These are phyloP conservation scores for Haematococcus lacustris DNA, from an alignment of 139 green algal species.

Conservation along the genomic window DNA sequence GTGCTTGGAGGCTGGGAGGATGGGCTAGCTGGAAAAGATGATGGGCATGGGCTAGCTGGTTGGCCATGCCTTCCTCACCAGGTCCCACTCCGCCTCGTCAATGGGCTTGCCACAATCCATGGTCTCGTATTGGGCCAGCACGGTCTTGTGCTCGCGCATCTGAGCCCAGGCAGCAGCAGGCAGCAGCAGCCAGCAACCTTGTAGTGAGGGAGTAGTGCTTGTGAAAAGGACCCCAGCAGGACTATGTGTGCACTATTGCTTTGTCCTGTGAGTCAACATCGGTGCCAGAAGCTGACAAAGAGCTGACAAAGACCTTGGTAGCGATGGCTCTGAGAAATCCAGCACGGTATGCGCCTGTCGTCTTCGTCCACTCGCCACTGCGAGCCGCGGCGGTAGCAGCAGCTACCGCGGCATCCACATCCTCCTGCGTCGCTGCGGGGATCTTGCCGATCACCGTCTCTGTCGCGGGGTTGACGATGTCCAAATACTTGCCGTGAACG, in stretches of 20 bases:
- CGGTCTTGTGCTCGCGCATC: constrained; percentile 50
- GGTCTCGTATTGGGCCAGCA: constrained; percentile 64
- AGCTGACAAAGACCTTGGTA: too few species aligned
- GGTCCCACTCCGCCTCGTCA: constrained; percentile 80
- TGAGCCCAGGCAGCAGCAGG: too few species aligned
- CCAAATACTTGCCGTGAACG: constrained; percentile 19
- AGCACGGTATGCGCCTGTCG: constrained; percentile 41
- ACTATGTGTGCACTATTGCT: neutral
- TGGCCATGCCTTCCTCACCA: too few species aligned
- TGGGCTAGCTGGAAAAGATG: too few species aligned
- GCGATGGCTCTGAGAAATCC: constrained; percentile 47
- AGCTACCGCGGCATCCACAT: constrained; percentile 52
- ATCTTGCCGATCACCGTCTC: constrained; percentile 56
- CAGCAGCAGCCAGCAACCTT: neutral
- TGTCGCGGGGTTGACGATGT: constrained; percentile 47
- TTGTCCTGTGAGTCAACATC: neutral
- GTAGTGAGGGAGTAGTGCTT: neutral
- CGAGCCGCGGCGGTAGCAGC: constrained; percentile 38
- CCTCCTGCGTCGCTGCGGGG: constrained; percentile 38
- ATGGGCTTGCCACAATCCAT: constrained; percentile 82
- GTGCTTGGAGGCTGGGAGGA: too few species aligned
- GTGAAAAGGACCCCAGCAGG: neutral
- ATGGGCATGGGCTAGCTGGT: too few species aligned
- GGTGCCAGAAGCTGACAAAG: too few species aligned
- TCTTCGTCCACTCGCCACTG: constrained; percentile 37